A percentile compares a stretch with the other conserved stretches of the same genome.
These are phyloP conservation scores for Tuber indicum DNA, from an alignment of 495 filamentous ascomycete genomes.

Conservation along the genomic window DNA sequence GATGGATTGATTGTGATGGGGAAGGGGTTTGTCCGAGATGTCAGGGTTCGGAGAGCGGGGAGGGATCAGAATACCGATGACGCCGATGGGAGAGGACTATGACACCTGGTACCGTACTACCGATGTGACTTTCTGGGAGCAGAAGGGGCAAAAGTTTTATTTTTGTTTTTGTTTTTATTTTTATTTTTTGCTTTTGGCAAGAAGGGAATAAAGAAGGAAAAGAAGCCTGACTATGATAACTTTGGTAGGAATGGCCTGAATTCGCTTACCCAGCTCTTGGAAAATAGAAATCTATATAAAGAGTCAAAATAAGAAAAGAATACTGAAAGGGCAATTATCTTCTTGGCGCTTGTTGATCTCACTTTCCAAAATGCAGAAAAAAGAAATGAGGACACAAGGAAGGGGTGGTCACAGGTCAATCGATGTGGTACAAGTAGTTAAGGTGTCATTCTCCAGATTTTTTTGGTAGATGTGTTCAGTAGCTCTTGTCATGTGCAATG, in stretches of 20 bases:
- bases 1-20: not conserved
- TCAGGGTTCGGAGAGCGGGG: not conserved
- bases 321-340: not conserved
- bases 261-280: not conserved
- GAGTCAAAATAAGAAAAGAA: not conserved
- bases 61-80: not conserved
- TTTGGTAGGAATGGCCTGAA: not conserved
- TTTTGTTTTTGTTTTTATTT: not conserved
- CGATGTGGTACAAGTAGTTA: not conserved
- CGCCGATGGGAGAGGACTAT: not conserved
- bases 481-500: not conserved
- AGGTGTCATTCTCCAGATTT: not conserved
- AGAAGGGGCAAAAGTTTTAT: not conserved
- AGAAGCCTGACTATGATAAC: not conserved
- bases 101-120: no score
- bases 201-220: not conserved
- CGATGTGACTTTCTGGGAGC: not conserved
- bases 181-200: not conserved
- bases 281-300: constrained; percentile 1
- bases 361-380: not conserved
- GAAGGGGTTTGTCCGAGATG: not conserved
- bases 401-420: not conserved
- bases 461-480: not conserved
- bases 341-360: not conserved
- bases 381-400: not conserved